A percentile compares a stretch with the other conserved stretches of the same genome.
Conservation (phyloP, 495 filamentous ascomycete genomes). For the Penicillium argentinense region DNA sequence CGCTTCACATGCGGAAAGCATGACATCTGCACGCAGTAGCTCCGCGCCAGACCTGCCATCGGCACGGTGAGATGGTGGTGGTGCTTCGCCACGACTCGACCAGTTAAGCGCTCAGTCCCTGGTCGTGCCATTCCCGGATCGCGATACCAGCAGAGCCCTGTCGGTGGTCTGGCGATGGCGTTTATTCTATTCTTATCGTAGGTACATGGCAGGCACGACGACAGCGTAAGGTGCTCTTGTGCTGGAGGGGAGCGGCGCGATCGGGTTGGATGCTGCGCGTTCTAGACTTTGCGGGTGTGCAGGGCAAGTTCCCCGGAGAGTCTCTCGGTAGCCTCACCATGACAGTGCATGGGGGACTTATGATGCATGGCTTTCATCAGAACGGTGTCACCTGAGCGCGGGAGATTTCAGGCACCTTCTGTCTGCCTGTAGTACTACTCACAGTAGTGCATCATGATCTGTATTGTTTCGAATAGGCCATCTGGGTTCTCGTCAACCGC, state of each 20-base stretch:
- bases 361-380: conserved; percentile 21
- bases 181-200: not conserved
- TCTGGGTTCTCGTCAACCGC: too few species aligned
- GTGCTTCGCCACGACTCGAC: conserved; percentile 17
- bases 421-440: too few species aligned
- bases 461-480: too few species aligned
- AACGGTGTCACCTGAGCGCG: conserved; percentile 4
- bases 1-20: conserved; percentile 26
- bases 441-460: too few species aligned
- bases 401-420: too few species aligned
- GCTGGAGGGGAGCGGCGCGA: too few species aligned
- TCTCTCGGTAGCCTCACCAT: conserved; percentile 16
- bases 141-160: too few species aligned
- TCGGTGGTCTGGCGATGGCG: conserved; percentile 1
- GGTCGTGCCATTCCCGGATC: too few species aligned
- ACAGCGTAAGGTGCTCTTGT: too few species aligned
- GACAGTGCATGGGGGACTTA: conserved; percentile 16
- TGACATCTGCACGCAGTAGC: conserved; percentile 26
- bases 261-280: too few species aligned
- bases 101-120: conserved; percentile 29
- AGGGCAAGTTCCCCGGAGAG: conserved; percentile 3
- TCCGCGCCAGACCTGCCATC: conserved; percentile 16
- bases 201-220: too few species aligned
- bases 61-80: conserved; percentile 16
- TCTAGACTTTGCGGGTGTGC: conserved; percentile 9